Conservation (phyloP, 371 early-diverging fungal genomes). For the Catenaria anguillulae region DNA sequence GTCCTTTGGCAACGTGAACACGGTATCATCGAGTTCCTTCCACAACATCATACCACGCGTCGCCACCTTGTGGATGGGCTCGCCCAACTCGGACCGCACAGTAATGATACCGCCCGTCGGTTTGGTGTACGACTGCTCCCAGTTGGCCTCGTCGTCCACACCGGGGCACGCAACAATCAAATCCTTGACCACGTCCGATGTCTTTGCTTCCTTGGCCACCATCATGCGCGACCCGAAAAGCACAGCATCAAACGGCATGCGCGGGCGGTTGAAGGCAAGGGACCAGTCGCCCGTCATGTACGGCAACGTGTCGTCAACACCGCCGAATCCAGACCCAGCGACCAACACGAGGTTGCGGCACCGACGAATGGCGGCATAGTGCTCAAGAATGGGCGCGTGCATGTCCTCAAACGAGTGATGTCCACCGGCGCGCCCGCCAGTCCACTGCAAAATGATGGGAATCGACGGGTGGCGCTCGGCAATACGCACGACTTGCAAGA, state of each 20-base stretch:
- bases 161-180: slow-evolving; percentile 83
- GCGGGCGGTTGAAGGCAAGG: slow-evolving; percentile 61
- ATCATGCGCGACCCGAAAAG: slow-evolving; percentile 88
- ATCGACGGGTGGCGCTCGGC: slow-evolving; percentile 78
- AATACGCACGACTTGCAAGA: slow-evolving; percentile 74
- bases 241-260: slow-evolving; percentile 93
- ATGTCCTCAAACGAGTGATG: slow-evolving; percentile 94
- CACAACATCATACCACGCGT: slow-evolving; percentile 85
- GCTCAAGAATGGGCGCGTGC: slow-evolving; percentile 84
- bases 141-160: slow-evolving; percentile 58
- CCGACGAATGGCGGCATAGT: slow-evolving; percentile 77
- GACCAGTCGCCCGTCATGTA: slow-evolving; percentile 93
- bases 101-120: slow-evolving; percentile 84
- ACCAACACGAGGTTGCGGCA: slow-evolving; percentile 74
- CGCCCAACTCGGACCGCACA: slow-evolving; percentile 86
- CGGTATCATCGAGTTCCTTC: slow-evolving; percentile 88
- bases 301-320: slow-evolving; percentile 76
- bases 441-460: slow-evolving; percentile 90
- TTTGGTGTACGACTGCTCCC: slow-evolving; percentile 88
- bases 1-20: slow-evolving; percentile 74
- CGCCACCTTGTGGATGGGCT: slow-evolving; percentile 94
- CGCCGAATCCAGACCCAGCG: slow-evolving; percentile 87
- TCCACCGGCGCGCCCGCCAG: slow-evolving; percentile 93
- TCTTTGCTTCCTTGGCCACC: slow-evolving; percentile 82
- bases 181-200: slow-evolving; percentile 72